Evolutionary conservation across 768 basidiomycete species (phyloP), one percentile per base, ranked within the genome.

Genomic region (Lentinula sp.): DNA sequence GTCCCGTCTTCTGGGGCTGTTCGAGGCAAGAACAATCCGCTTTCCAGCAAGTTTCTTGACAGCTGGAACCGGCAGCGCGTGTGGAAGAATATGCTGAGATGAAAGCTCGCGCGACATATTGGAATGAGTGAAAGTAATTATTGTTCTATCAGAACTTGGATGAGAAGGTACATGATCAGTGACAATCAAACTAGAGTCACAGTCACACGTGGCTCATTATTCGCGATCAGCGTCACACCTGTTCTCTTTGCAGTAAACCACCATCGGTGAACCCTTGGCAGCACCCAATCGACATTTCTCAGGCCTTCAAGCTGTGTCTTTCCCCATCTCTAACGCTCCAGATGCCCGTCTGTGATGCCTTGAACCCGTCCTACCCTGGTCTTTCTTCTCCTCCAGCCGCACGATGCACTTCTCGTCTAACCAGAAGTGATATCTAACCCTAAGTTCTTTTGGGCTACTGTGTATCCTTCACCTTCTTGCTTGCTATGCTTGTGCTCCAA

Each of bases 21-120:
- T 86, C 4, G 94, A 96, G 0, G 95, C 95, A 1, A 98, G 79
- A 2, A 97, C 75, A 51, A 98, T 82, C 3, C 91, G 80, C 69
- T 93, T 95, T 21, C 84, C 85, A 42, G 77, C 69, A 1, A 97
- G 80, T 69, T 87, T 91, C 66, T 86, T 77, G 48, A 87, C 75
- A 0, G 77, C 78, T 10, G 86, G 87, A 1, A 84, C 78, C 40
- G 78, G 71, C 11, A 93, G 78, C 1, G 90, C 90, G 67, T 86
- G 78, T 0, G 85, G 71, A 8, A 89, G 83, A 53, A 92, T 77
- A 66, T 85, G 82, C 59, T 76, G n/a, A 10, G 55, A 40, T 10
- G 55, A 56, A 23, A 42, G 7, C 13, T 56, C 55, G 11, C 16
- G 50, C 28, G 55, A 28, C 55, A 56, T 54, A 32, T 39, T 13